Conservation (phyloP, 129 eudicot species). For the Flaveria brownii region DNA sequence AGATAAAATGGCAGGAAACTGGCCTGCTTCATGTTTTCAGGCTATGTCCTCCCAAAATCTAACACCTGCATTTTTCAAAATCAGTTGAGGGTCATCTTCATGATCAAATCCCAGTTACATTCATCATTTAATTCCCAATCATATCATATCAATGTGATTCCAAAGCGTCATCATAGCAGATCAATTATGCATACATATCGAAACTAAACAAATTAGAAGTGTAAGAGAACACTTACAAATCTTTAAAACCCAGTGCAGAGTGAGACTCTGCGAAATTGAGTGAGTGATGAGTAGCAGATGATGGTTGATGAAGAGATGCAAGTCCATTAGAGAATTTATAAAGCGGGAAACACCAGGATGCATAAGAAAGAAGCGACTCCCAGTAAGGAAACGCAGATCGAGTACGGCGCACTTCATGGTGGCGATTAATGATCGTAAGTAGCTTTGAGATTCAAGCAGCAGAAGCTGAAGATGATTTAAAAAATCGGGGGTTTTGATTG, state of each 20-base stretch:
- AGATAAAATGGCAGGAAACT: slow-evolving; percentile 45
- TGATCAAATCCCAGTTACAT: not conserved
- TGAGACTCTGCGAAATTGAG: slow-evolving; percentile 29
- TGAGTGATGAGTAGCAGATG: slow-evolving; percentile 19
- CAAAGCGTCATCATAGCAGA: not conserved
- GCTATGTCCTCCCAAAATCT: slow-evolving; percentile 3
- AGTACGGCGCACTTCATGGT: slow-evolving; percentile 77
- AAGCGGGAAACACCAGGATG: slow-evolving; percentile 32
- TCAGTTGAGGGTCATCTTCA: not conserved
- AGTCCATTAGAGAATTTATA: slow-evolving; percentile 35
- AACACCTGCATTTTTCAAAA: slow-evolving; percentile 15
- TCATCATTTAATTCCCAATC: not conserved
- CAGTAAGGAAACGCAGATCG: slow-evolving; percentile 40
- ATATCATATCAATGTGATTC: not conserved
- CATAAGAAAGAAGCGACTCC: slow-evolving; percentile 38
- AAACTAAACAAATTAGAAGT: not conserved
- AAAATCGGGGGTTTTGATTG: slow-evolving; percentile 27
- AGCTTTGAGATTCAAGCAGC: slow-evolving; percentile 17
- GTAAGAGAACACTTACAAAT: slow-evolving; percentile 17
- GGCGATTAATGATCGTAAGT: slow-evolving; percentile 23
- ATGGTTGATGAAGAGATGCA: slow-evolving; percentile 25
- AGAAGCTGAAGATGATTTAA: slow-evolving; percentile 20
- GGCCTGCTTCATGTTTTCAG: slow-evolving; percentile 46
- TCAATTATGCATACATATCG: not conserved
- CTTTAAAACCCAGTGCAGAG: slow-evolving; percentile 13